Evolutionary conservation across 805 yeast genomes (phyloP).

Genomic region (Dipodascus geniculatus): DNA sequence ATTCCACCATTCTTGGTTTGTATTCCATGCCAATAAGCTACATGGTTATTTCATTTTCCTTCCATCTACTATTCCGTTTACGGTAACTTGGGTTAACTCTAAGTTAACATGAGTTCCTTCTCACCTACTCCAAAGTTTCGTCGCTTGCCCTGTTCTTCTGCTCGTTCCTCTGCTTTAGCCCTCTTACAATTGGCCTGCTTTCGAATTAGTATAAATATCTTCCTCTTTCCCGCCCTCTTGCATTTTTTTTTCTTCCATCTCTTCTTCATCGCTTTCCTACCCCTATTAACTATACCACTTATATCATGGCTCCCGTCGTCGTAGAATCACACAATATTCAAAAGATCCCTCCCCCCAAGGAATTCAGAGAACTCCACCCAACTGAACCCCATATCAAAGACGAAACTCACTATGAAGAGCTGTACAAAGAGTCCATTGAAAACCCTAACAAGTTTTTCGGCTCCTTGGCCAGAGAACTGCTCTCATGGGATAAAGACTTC

Average conservation of each 20-base stretch:
- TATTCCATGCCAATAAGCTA: too few species aligned
- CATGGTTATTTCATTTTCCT: too few species aligned
- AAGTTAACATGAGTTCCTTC: neutral
- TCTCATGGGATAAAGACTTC: conserved; percentile 45
- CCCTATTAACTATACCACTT: neutral
- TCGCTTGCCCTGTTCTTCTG: neutral
- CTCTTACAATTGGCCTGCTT: neutral
- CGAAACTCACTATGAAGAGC: conserved; percentile 51
- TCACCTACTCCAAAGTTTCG: neutral
- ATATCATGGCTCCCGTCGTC: conserved; percentile 28
- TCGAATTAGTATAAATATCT: neutral
- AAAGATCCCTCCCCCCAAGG: conserved; percentile 17
- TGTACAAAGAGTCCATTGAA: conserved; percentile 45
- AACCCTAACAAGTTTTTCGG: conserved; percentile 47
- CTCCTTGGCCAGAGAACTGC: conserved; percentile 35
- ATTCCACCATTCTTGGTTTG: too few species aligned
- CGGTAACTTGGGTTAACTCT: neutral
- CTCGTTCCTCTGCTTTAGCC: neutral
- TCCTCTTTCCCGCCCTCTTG: neutral
- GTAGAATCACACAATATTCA: conserved; percentile 14
- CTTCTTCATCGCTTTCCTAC: neutral
- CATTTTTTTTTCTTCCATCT: neutral
- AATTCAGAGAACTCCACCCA: conserved; percentile 30
- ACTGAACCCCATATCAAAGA: conserved; percentile 45
- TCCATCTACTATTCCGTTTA: too few species aligned